Base-by-base conservation (phyloP, 176 grass and related monocot species). In the Oryza glumipatula region DNA sequence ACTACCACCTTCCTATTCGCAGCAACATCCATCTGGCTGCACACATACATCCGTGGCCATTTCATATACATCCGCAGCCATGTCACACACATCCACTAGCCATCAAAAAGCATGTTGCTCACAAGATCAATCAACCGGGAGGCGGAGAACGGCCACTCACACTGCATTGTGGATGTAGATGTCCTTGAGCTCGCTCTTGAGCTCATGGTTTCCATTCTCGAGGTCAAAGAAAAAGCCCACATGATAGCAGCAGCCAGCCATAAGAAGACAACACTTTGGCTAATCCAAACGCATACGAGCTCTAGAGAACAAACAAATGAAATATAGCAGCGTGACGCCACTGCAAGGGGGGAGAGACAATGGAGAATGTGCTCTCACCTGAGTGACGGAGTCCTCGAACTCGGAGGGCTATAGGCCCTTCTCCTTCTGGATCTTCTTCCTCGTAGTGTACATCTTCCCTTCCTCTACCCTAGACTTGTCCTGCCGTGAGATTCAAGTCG, bases 181-280 rank as follows among this genome's bases (percentile, higher is more conserved):
- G 54, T 90, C 91, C 71, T 93, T 93, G 44, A 90, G 45, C 49
- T 93, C 91, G 33, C 88, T 90, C 80, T 93, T 93, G 12, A 90
- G 84, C 56, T 93, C 84, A 52, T 81, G 88, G 58, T 90, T 88
- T 15, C 88, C 22, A 16, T 48, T 73, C 70, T 73, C 43, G 12
- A 73, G 43, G 12, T 48, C 70, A 45, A 73, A 73, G 70, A 47
- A 73, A 23, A 73, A 23, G 58, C 58, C 21, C 23, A 11, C 58
- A 23, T 9, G 5, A 58, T 6, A 63, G 7, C 49, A 5, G 4
- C 17, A 56, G 58, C 8, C 21, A 23, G 21, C 7, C 21, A 23
- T 63, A 10, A 63, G 21, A 9, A 63, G 17, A 63, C 21, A 21
- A 23, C 21, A 23, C 6, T 23, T 63, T 0, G 21, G 9, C 21